Evolutionary conservation across 2,329 filamentous ascomycete genomes (phyloP).

Genomic region (Byssothecium circinans): DNA sequence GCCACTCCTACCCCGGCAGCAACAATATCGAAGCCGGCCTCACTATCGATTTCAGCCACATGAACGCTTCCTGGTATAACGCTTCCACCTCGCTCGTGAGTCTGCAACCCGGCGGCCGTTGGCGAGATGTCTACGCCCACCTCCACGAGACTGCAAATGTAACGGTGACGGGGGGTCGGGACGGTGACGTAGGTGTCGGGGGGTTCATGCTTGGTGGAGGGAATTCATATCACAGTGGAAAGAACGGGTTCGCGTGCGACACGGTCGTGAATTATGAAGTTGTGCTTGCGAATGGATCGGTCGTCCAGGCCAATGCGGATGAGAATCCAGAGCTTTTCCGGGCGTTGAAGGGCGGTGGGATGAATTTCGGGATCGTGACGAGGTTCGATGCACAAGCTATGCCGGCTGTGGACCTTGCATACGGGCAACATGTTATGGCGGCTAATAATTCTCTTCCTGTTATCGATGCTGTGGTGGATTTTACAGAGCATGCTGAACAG

Average conservation of each 20-base stretch:
- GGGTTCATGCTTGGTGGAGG: conserved; percentile 22
- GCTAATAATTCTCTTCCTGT: conserved; percentile 6
- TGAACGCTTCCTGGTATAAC: conserved; percentile 15
- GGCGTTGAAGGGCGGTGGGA: conserved; percentile 44
- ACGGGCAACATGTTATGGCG: conserved; percentile 11
- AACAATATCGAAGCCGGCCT: conserved; percentile 20
- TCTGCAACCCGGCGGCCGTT: conserved; percentile 24
- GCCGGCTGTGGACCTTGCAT: conserved; percentile 14
- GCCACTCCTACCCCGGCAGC: conserved; percentile 17
- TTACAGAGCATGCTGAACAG: conserved; percentile 5
- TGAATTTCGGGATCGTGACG: conserved; percentile 46
- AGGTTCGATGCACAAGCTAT: conserved; percentile 41
- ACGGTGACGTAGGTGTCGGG: conserved; percentile 16
- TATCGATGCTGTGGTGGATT: conserved; percentile 9
- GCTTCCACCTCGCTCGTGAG: conserved; percentile 9
- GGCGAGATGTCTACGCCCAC: conserved; percentile 35
- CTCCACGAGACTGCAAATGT: conserved; percentile 6
- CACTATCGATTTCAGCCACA: conserved; percentile 18
- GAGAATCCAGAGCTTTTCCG: conserved; percentile 44
- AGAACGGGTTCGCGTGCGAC: conserved; percentile 21
- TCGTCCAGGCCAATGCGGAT: conserved; percentile 44
- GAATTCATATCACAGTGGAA: conserved; percentile 13
- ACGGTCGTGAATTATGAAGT: conserved; percentile 39
- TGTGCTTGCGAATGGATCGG: conserved; percentile 46
- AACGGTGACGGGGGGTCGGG: conserved; percentile 14